Evolutionary conservation across 2,329 filamentous ascomycete species (phyloP), one percentile per base, ranked within the genome.

Genomic region (Pyrenochaeta sp.): DNA sequence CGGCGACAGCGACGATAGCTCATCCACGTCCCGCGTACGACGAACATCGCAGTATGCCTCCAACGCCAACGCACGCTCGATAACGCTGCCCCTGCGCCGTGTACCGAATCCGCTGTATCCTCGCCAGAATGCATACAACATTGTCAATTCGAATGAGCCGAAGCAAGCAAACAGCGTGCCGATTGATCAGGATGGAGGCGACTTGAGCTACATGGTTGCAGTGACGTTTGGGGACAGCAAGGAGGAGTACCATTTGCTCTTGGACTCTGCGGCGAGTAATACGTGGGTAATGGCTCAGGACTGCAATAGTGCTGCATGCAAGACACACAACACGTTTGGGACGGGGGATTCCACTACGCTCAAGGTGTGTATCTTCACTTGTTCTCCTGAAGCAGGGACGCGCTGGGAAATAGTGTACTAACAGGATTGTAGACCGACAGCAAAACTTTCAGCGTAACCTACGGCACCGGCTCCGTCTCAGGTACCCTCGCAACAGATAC

Each of bases 271-370:
- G 7, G 81, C 82, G 12, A 79, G 81, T 15, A 91, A 90, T 52
- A 92, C 88, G 11, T 97, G 92, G 92, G 85, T 96, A 17, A 95
- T 95, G 85, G 85, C 88, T 27, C 80, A 85, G 14, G 78, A 82
- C 49, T 97, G 92, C 78, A 81, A 74, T 14, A 86, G 85, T 2
- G 74, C 81, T 20, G 84, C 90, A 4, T 97, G 92, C 72, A 71
- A 76, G 27, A 79, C 81, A 61, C 92, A 96, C 73, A 86, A 86
- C 66, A 86, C 83, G 0, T 94, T 91, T 68, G 89, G 89, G 12
- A 70, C 82, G 3, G 75, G 78, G 2, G 84, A 89, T 60, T 96
- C 92, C 3, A 82, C 78, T 42, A 87, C 87, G 1, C 82, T 90
- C 43, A 75, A 72, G 60, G 73, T 76, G 64, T 27, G 60, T 27